These are phyloP conservation scores for Phylloporus sp. DNA, from an alignment of 768 basidiomycete genomes.

Conservation along the genomic window DNA sequence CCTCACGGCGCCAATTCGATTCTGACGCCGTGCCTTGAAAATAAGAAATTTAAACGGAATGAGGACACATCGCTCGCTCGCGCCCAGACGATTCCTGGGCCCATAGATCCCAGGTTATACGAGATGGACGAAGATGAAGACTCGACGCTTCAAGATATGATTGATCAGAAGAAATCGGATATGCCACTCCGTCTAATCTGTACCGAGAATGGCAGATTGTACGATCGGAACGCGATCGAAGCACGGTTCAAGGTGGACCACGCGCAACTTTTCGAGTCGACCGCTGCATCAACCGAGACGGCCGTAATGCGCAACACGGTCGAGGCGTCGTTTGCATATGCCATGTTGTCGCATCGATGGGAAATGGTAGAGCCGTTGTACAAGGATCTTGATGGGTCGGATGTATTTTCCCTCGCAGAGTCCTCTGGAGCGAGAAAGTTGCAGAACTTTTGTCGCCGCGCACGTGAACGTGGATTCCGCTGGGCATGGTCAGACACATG, in stretches of 20 bases:
- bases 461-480: constrained; percentile 17
- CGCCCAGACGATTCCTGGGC: background rate
- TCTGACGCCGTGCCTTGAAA: background rate
- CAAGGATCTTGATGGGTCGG: constrained; percentile 13
- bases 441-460: constrained; percentile 16
- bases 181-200: constrained; percentile 26
- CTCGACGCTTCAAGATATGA: constrained; percentile 9
- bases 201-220: constrained; percentile 24
- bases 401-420: constrained; percentile 15
- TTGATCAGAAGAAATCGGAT: constrained; percentile 11
- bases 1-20: background rate
- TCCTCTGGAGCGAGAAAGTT: constrained; percentile 12
- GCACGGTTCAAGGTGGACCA: constrained; percentile 14
- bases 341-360: constrained; percentile 27
- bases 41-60: background rate
- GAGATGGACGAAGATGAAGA: background rate
- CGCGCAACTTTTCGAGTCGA: constrained; percentile 9
- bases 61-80: background rate
- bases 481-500: constrained; percentile 30
- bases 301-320: constrained; percentile 8
- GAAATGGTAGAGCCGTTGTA: constrained; percentile 12
- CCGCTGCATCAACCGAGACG: background rate
- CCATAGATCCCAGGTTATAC: background rate
- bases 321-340: constrained; percentile 14
- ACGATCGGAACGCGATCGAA: constrained; percentile 15